Conservation (phyloP, 2,329 filamentous ascomycete genomes). For the Diaporthe sp. region DNA sequence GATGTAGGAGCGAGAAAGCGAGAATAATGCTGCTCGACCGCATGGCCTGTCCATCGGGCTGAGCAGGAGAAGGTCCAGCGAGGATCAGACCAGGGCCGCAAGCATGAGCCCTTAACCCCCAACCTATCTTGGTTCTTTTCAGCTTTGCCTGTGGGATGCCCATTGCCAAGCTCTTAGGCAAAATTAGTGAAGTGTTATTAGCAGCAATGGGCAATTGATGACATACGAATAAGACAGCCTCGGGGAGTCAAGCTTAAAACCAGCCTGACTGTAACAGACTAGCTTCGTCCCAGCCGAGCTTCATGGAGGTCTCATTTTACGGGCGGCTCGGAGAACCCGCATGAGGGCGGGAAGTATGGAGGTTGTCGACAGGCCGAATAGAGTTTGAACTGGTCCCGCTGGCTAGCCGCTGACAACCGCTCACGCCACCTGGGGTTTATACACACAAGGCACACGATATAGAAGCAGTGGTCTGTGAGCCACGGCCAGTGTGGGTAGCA, state of each 20-base stretch:
- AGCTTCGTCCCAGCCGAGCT: neutral
- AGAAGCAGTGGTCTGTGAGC: neutral
- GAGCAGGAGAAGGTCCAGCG: neutral
- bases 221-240: neutral
- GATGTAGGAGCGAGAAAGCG: neutral
- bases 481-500: neutral
- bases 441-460: neutral
- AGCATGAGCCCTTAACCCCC: neutral
- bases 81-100: neutral
- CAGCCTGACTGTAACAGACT: slow-evolving; percentile 2
- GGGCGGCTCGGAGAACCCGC: slow-evolving; percentile 19
- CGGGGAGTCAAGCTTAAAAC: neutral
- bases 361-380: neutral
- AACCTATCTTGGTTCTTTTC: neutral
- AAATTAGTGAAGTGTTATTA: neutral
- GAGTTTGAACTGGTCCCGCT: slow-evolving; percentile 5
- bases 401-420: neutral
- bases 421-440: neutral
- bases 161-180: slow-evolving; percentile 12
- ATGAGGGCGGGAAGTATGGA: slow-evolving; percentile 15
- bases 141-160: slow-evolving; percentile 14
- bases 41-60: neutral
- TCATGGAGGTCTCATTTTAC: slow-evolving; percentile 6
- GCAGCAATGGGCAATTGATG: neutral
- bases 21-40: neutral